Conservation (phyloP, 345 rosid genomes). For the Camelina neglecta region DNA sequence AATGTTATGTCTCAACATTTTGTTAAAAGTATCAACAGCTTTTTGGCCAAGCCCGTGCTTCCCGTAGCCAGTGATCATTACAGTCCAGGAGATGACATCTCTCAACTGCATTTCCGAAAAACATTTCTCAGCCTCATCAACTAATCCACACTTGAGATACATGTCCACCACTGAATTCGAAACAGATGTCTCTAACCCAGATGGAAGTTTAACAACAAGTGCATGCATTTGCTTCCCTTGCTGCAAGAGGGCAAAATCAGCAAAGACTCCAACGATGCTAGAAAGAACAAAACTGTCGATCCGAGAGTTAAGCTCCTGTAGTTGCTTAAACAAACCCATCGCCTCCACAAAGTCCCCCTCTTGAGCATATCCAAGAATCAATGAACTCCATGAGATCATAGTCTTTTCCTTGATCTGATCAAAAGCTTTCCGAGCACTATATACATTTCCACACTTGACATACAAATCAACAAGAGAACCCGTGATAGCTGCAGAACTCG, state of each 20-base stretch:
- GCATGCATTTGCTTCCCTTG: conserved; percentile 93
- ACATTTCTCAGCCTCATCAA: conserved; percentile 67
- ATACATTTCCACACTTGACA: conserved; percentile 66
- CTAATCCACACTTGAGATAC: conserved; percentile 87
- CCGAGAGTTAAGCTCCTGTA: conserved; percentile 47
- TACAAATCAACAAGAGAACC: conserved; percentile 82
- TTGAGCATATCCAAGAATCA: conserved; percentile 87
- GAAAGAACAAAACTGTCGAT: conserved; percentile 75
- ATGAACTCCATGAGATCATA: conserved; percentile 71
- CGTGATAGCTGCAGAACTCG: conserved; percentile 48
- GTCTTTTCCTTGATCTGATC: conserved; percentile 60
- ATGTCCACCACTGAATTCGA: conserved; percentile 75
- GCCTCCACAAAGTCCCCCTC: conserved; percentile 68
- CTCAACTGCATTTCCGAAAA: conserved; percentile 61
- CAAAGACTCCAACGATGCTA: conserved; percentile 73
- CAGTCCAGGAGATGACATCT: conserved; percentile 90
- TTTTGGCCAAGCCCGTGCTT: conserved; percentile 82
- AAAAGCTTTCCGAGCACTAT: conserved; percentile 63
- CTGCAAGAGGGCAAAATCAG: conserved; percentile 80
- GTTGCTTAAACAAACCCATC: conserved; percentile 67
- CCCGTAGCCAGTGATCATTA: conserved; percentile 87
- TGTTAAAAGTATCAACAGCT: conserved; percentile 57
- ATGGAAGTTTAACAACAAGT: conserved; percentile 60
- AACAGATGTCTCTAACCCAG: conserved; percentile 69
- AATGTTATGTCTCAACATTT: conserved; percentile 56